These are phyloP conservation scores for Fraxinus excelsior DNA, from an alignment of 257 asterid genomes.

Conservation along the genomic window DNA sequence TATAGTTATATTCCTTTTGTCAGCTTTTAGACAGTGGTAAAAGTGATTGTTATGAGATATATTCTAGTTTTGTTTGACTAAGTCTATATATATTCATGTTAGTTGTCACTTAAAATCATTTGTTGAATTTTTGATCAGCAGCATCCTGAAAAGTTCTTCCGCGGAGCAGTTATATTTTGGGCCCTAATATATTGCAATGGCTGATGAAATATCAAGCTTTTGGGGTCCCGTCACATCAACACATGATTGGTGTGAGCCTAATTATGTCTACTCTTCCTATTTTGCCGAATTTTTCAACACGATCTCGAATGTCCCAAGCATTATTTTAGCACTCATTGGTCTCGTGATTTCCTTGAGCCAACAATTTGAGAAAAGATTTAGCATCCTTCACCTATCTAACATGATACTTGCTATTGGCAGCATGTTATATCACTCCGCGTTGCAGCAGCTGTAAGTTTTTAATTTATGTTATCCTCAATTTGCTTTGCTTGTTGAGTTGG, in stretches of 20 bases:
- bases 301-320: conserved; percentile 74
- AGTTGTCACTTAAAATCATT: conserved; percentile 3
- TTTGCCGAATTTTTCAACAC: conserved; percentile 94
- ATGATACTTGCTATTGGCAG: conserved; percentile 90
- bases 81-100: conserved; percentile 1
- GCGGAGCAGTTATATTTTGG: conserved; percentile 13
- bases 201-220: conserved; percentile 66
- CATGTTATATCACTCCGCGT: conserved; percentile 82
- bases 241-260: conserved; percentile 96
- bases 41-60: conserved; percentile 7
- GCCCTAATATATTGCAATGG: conserved; percentile 48
- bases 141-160: conserved; percentile 16
- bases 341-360: conserved; percentile 78
- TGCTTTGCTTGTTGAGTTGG: conserved; percentile 18
- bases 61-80: background rate
- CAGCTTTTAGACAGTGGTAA: conserved; percentile 15
- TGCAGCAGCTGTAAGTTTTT: conserved; percentile 81
- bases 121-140: conserved; percentile 30
- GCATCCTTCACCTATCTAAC: conserved; percentile 87
- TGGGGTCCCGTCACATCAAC: conserved; percentile 98
- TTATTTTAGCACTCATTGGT: conserved; percentile 79
- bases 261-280: conserved; percentile 83
- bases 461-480: conserved; percentile 14
- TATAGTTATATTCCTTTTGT: background rate
- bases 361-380: conserved; percentile 88